Evolutionary conservation across 208 protist genomes (phyloP), one percentile per base, ranked within the genome.

Genomic region (Leishmania mexicana): DNA sequence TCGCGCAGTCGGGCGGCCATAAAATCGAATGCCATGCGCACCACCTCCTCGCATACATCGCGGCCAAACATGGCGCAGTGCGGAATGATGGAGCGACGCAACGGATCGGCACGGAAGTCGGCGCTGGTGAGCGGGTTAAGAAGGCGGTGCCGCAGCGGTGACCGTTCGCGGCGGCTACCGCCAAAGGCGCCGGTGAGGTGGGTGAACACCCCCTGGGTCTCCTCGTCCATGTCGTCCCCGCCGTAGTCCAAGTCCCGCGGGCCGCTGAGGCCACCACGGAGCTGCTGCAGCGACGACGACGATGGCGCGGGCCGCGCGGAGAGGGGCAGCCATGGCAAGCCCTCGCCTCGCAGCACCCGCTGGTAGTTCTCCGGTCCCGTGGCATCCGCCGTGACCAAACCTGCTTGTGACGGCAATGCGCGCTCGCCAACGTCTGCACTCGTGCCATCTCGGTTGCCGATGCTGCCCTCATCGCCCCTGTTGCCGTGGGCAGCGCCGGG

Each of bases 31-130:
- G 67, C 58, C 19, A 86, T 53, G 38, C 75, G 78, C 49, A 86
- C 38, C 65, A 86, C 74, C 54, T 86, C 83, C 45, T 86, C 83
- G 35, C 78, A 82, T 6, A 86, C 73, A 21, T 86, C 78, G 21
- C 83, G 78, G 4, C 73, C 31, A 57, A 86, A 77, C 45, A 86
- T 47, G n/a, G 78, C 83, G 58, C 70, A 83, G 79, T 83, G 80
- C n/a, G 83, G 83, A 11, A 80, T 80, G 75, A 86, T 86, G 64
- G 78, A 60, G 65, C 79, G 83, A 1, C 72, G 78, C 47, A 86
- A 68, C 1, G 78, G 75, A 49, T 86, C 78, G 35, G 76, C 72
- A 45, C 35, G 71, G 57, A 65, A 60, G 38, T 80, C 53, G 24
- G 42, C n/a, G 53, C 51, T 35, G 47, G 45, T 47, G 7, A 86